Evolutionary conservation across 2,329 filamentous ascomycete genomes (phyloP), one percentile per base, ranked within the genome.

Genomic region (Volutella citrinella): DNA sequence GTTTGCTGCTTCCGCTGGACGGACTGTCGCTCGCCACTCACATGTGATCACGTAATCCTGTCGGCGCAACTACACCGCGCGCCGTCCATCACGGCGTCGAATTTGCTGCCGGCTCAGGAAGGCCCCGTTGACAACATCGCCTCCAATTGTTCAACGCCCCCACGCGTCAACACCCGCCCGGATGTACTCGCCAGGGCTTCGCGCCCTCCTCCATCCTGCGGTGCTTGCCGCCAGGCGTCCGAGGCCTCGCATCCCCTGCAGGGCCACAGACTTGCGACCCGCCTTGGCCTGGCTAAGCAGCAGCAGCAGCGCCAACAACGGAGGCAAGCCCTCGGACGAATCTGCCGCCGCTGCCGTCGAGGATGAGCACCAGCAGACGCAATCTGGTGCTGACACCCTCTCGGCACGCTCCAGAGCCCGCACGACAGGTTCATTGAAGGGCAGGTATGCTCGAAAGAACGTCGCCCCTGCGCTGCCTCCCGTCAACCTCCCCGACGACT

Each of bases 401-500:
- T 41, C 48, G 14, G 54, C 52, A 8, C 57, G 59, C 14, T 49
- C 49, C 6, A 49, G 56, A 34, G 34, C 47, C 32, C 47, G 54
- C 13, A 33, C 49, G 4, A 37, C 49, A 7, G 40, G 46, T 23
- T 48, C 52, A 18, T 29, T 51, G 49, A 59, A 56, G 42, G 54
- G 46, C 36, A 57, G 61, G 19, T 49, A 54, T 31, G 42, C 57
- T 35, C 55, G 61, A 32, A 55, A 55, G 32, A 48, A 56, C 25
- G 53, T 51, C 19, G 57, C 60, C 20, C 59, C 64, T 17, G 63
- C 65, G 27, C 46, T 78, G 10, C 75, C 75, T n/a, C 64, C 68
- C 4, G 61, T 77, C 15, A 63, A 69, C 30, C 60, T 85, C 11
- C 78, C 81, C 1, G 57, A 66, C 36, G 72, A 68, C 57, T 85